Base-by-base conservation (phyloP, 192 early-diverging fungal species). In the Rhizophagus sp. region DNA sequence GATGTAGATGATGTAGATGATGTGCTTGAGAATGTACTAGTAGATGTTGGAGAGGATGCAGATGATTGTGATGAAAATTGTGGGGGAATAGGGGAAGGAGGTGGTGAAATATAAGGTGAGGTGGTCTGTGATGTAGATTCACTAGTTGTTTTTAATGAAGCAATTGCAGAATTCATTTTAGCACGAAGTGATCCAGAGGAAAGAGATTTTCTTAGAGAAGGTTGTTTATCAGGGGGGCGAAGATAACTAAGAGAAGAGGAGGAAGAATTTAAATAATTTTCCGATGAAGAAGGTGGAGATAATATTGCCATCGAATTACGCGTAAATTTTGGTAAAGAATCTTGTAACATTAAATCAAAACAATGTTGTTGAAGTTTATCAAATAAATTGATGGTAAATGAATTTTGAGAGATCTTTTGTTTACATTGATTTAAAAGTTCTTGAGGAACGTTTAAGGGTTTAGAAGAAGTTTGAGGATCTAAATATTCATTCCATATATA, bases 291-390 rank as follows among this genome's bases (percentile, higher is more conserved):
- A 47, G 44, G 8, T 44, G 17, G 41, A 5, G 36, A 71, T 25
- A 10, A 2, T 47, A 65, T 27, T 27, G 47, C 41, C 12, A 76
- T 33, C 34, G 77, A 79, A 69, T 39, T 79, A 33, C 77, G 64
- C 17, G 49, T 52, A 36, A 79, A 79, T 69, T 79, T 79, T 61
- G 77, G 77, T n/a, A 79, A 30, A 36, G 77, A 79, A 79, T 79
- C 77, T 69, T 79, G 77, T 36, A 79, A 44, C 77, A 79, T 79
- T 30, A 79, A 34, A 34, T 52, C 77, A 36, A 79, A 79, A 62
- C 77, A 79, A 79, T 79, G 77, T 70, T 79, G 66, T 79, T 79
- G 77, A 11, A 79, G 27, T 79, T 79, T 79, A 70, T 79, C 77
- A 69, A 79, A 79, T 70, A 69, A 34, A 79, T 79, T 67, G 9